Evolutionary conservation across 331 rosid species (phyloP).

Genomic region (Dryas integrifolia): DNA sequence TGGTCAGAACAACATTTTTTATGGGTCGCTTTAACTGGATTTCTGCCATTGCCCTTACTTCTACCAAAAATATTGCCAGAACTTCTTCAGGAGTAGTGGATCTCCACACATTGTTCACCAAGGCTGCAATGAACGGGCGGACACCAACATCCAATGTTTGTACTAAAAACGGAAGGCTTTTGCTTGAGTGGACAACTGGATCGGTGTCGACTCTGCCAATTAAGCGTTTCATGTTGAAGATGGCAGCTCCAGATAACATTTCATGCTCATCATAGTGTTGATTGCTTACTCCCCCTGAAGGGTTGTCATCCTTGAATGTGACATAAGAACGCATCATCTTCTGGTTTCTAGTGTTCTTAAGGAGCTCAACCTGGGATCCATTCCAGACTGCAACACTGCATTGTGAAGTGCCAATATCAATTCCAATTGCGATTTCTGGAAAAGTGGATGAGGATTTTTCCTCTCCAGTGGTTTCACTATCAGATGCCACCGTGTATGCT

Average conservation of each 20-base stretch:
- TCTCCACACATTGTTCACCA: constrained; percentile 79
- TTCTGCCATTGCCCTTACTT: constrained; percentile 63
- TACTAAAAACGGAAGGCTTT: constrained; percentile 80
- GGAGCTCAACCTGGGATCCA: constrained; percentile 70
- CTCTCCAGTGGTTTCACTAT: constrained; percentile 72
- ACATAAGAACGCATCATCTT: constrained; percentile 72
- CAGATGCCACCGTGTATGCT: constrained; percentile 80
- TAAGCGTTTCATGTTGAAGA: constrained; percentile 87
- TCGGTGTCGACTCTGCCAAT: constrained; percentile 88
- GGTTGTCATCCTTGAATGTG: constrained; percentile 58
- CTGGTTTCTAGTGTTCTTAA: constrained; percentile 57
- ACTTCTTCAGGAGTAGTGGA: constrained; percentile 83
- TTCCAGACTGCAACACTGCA: constrained; percentile 88
- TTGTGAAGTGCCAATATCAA: constrained; percentile 85
- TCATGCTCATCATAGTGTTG: constrained; percentile 55
- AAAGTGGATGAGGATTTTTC: constrained; percentile 47
- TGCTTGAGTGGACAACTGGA: constrained; percentile 67
- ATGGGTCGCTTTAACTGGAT: constrained; percentile 51
- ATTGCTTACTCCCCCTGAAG: constrained; percentile 61
- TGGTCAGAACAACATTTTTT: constrained; percentile 67
- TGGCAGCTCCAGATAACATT: constrained; percentile 67
- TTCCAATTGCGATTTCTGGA: constrained; percentile 76
- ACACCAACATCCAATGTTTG: constrained; percentile 83
- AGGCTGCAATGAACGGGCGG: constrained; percentile 73
- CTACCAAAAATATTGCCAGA: constrained; percentile 69